Evolutionary conservation across 2,329 filamentous ascomycete genomes (phyloP).

Genomic region (Nectriaceae sp.): DNA sequence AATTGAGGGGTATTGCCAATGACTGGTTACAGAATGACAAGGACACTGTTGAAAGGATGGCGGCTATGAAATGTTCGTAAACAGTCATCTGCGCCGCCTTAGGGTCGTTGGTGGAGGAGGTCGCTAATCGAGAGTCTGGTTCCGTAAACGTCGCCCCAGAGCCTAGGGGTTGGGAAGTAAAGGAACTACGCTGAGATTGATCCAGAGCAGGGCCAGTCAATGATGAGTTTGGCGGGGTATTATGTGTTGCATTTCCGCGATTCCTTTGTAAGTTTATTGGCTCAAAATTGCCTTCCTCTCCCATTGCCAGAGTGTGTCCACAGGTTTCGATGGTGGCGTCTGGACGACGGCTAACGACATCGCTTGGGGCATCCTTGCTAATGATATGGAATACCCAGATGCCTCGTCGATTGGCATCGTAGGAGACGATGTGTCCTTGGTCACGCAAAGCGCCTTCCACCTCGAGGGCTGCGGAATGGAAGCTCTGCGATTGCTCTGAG

Average conservation of each 20-base stretch:
- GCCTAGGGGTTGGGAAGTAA: conserved; percentile 20
- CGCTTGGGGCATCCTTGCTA: conserved; percentile 40
- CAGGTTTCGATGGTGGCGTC: conserved; percentile 45
- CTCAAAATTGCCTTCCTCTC: conserved; percentile 54
- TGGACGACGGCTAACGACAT: conserved; percentile 29
- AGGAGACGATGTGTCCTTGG: conserved; percentile 55
- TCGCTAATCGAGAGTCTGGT: conserved; percentile 27
- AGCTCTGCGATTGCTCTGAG: conserved; percentile 43
- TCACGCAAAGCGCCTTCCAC: conserved; percentile 53
- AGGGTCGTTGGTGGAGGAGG: conserved; percentile 29
- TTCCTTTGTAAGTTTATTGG: conserved; percentile 50
- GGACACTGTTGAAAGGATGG: conserved; percentile 53
- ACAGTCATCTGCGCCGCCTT: conserved; percentile 31
- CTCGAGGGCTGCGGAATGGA: conserved; percentile 50
- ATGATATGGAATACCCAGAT: conserved; percentile 58
- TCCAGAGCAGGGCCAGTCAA: conserved; percentile 45
- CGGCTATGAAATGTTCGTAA: conserved; percentile 56
- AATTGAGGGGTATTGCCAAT: conserved; percentile 54
- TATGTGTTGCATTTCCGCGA: conserved; percentile 43
- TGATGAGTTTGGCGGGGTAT: conserved; percentile 43
- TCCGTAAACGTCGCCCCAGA: conserved; percentile 22
- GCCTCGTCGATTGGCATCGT: conserved; percentile 50
- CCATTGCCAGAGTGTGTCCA: conserved; percentile 45
- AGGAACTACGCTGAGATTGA: conserved; percentile 27
- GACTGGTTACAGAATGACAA: conserved; percentile 50